These are phyloP conservation scores for Epichloe brachyelytri DNA, from an alignment of 2,329 filamentous ascomycete genomes.

Conservation along the genomic window DNA sequence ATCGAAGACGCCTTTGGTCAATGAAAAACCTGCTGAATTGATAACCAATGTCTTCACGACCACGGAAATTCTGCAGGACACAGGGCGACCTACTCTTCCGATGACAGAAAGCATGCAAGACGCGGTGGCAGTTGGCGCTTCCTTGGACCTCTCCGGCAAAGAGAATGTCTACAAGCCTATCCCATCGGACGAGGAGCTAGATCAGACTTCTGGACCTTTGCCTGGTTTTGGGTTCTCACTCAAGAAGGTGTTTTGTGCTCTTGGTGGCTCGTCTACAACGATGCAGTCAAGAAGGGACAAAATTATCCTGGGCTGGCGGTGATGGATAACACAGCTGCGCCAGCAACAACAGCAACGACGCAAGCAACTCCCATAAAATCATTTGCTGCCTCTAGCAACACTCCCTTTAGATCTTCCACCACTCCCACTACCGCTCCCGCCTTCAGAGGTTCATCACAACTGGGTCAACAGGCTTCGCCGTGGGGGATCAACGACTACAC, in stretches of 20 bases:
- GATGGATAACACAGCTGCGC: slow-evolving; percentile 24
- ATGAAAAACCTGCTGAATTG: slow-evolving; percentile 42
- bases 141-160: slow-evolving; percentile 70
- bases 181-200: slow-evolving; percentile 60
- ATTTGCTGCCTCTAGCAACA: slow-evolving; percentile 16
- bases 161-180: slow-evolving; percentile 71
- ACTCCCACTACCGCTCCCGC: slow-evolving; percentile 23
- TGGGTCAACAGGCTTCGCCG: slow-evolving; percentile 39
- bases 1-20: slow-evolving; percentile 54
- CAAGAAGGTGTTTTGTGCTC: slow-evolving; percentile 73
- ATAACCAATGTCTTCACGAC: slow-evolving; percentile 60
- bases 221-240: slow-evolving; percentile 73
- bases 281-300: slow-evolving; percentile 63
- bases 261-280: slow-evolving; percentile 90
- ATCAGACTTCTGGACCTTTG: slow-evolving; percentile 65
- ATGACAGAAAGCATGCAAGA: slow-evolving; percentile 45
- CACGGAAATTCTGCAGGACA: slow-evolving; percentile 61
- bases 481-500: slow-evolving; percentile 29
- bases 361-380: slow-evolving; percentile 16
- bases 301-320: slow-evolving; percentile 58
- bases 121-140: slow-evolving; percentile 71
- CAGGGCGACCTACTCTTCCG: slow-evolving; percentile 61
- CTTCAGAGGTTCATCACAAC: slow-evolving; percentile 33
- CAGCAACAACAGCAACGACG: slow-evolving; percentile 17
- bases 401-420: slow-evolving; percentile 30